Base-by-base conservation (phyloP, 2,329 filamentous ascomycete genomes). In the Fusarium stilboides region DNA sequence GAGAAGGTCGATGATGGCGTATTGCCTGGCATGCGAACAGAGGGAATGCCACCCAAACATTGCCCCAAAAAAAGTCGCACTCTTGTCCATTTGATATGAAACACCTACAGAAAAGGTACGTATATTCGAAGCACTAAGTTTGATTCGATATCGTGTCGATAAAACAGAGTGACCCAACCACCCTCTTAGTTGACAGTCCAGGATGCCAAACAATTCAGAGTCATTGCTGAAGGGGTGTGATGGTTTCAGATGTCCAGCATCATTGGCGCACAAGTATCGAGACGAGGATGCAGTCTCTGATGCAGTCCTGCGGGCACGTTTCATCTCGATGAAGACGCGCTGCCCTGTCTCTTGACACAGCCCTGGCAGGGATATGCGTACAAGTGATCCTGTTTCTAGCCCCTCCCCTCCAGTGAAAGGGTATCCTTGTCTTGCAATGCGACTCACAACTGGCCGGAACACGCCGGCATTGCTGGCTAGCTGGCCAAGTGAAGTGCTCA, bases 221-320 rank as follows among this genome's bases (percentile, higher is more conserved):
- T 31, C 52, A 53, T 34, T 22, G 49, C 62, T 57, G 63, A 71
- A 68, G 58, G 72, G 68, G 65, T 63, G 70, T 71, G 63, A 57
- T 42, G 42, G 55, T 50, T 62, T 74, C 57, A 69, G 65, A 73
- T 43, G 37, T 66, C 74, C 73, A 65, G 68, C 71, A 66, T 73
- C 73, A 63, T 75, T 82, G 80, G 78, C 77, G 72, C 74, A 75
- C 74, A 72, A 57, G 64, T 57, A 60, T 59, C 66, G 57, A 75
- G 75, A 76, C 71, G 75, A 79, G 76, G 70, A 78, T 75, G 77
- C 77, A 51, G 54, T 60, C 46, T 67, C 50, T 69, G 62, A 85
- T 78, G 83, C 82, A 83, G 60, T 82, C 81, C 81, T 76, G 81
- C 83, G 84, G 82, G 79, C 79, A 76, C 74, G 84, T 86, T 86